Evolutionary conservation across 2,329 filamentous ascomycete genomes (phyloP).

Genomic region (Nannizziopsis arthrosporioides): DNA sequence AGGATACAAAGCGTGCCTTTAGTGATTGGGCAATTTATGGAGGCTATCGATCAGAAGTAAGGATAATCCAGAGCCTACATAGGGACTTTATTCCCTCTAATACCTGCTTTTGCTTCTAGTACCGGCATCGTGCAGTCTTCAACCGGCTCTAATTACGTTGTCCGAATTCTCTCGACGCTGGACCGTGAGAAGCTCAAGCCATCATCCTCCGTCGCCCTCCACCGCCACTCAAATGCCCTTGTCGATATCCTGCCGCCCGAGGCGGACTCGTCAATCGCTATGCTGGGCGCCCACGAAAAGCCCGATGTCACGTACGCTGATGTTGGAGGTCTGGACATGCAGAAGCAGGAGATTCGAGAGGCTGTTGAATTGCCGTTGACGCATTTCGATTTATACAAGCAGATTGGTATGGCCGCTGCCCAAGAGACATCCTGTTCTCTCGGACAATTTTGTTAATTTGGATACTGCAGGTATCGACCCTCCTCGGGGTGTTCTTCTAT

Average conservation of each 20-base stretch:
- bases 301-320: constrained; percentile 96
- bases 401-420: constrained; percentile 55
- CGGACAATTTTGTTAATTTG: constrained; percentile 4
- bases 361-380: constrained; percentile 93
- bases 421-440: background rate
- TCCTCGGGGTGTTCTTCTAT: constrained; percentile 87
- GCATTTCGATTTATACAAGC: constrained; percentile 97
- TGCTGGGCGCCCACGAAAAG: constrained; percentile 94
- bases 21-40: constrained; percentile 99
- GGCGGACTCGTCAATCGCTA: constrained; percentile 95
- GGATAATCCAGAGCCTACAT: background rate
- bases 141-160: constrained; percentile 97
- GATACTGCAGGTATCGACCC: constrained; percentile 61
- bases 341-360: constrained; percentile 98
- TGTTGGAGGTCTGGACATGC: constrained; percentile 96
- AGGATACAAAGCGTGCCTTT: constrained; percentile 95
- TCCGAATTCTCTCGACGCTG: constrained; percentile 93
- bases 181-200: constrained; percentile 97
- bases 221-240: constrained; percentile 95
- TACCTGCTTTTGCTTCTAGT: constrained; percentile 37
- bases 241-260: constrained; percentile 98
- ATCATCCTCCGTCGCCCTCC: constrained; percentile 90
- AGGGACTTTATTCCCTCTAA: background rate
- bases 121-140: constrained; percentile 98
- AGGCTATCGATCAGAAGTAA: constrained; percentile 98